These are phyloP conservation scores for Inga oerstediana DNA, from an alignment of 306 rosid species.

Conservation along the genomic window DNA sequence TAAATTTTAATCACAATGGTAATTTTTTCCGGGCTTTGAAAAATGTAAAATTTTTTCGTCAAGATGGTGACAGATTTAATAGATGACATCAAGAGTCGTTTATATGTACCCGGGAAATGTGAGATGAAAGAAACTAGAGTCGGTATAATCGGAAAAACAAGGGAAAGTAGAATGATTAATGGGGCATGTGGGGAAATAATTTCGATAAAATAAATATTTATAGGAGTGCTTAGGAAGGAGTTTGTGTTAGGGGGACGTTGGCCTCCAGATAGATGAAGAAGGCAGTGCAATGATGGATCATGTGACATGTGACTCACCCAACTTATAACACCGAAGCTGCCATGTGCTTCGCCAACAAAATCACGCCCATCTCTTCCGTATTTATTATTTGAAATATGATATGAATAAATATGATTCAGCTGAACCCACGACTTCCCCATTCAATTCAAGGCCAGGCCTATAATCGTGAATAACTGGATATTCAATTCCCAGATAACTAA, in stretches of 20 bases:
- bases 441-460: neutral
- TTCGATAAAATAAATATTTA: neutral
- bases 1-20: neutral
- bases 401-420: neutral
- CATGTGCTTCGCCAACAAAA: constrained; percentile 26
- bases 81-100: neutral
- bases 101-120: neutral
- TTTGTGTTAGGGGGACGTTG: neutral
- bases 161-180: neutral
- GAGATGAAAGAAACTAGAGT: neutral
- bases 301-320: constrained; percentile 4
- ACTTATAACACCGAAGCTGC: constrained; percentile 19
- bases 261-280: neutral
- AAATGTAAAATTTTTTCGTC: neutral
- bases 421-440: neutral
- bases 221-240: neutral
- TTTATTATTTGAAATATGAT: neutral
- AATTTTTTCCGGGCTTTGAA: neutral
- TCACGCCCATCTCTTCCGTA: neutral
- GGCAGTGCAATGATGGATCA: neutral
- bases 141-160: neutral
- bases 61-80: neutral
- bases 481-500: neutral
- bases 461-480: neutral
- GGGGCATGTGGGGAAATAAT: constrained; percentile 9